Evolutionary conservation across 2,329 filamentous ascomycete species (phyloP).

Genomic region (Anthostomella pinea): DNA sequence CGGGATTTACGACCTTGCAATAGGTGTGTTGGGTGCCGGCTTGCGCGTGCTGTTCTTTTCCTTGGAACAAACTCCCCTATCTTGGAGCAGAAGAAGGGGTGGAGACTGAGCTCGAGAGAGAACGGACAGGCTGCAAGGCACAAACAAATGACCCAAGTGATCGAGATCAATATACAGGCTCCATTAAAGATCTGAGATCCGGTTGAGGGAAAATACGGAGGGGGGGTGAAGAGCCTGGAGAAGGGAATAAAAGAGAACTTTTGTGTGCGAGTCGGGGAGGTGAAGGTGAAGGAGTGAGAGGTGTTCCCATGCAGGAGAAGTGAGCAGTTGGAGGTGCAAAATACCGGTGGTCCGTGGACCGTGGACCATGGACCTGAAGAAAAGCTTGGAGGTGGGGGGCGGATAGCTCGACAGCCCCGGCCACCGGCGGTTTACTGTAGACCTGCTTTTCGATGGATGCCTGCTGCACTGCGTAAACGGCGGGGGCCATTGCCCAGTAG

Average conservation of each 20-base stretch:
- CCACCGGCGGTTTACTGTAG: no score
- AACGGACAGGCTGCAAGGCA: slow-evolving; percentile 20
- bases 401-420: no score
- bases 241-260: slow-evolving; percentile 28
- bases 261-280: slow-evolving; percentile 18
- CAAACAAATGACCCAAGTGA: slow-evolving; percentile 31
- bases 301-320: slow-evolving; percentile 7
- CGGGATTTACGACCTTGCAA: slow-evolving; percentile 16
- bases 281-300: slow-evolving; percentile 11
- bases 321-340: no score
- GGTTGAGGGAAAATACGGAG: slow-evolving; percentile 11
- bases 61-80: slow-evolving; percentile 4
- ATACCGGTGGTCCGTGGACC: no score
- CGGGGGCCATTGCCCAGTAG: no score
- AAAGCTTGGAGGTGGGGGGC: neutral
- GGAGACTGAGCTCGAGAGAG: slow-evolving; percentile 12
- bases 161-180: slow-evolving; percentile 37
- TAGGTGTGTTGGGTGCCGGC: slow-evolving; percentile 3
- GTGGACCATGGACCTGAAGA: no score
- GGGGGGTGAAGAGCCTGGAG: slow-evolving; percentile 29
- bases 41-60: slow-evolving; percentile 14
- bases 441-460: no score
- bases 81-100: slow-evolving; percentile 17
- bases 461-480: no score
- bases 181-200: slow-evolving; percentile 31